phyloP scores from a whole-genome alignment of 192 early-diverging fungal genomes.

The Bifiguratus adelaidae region DNA sequence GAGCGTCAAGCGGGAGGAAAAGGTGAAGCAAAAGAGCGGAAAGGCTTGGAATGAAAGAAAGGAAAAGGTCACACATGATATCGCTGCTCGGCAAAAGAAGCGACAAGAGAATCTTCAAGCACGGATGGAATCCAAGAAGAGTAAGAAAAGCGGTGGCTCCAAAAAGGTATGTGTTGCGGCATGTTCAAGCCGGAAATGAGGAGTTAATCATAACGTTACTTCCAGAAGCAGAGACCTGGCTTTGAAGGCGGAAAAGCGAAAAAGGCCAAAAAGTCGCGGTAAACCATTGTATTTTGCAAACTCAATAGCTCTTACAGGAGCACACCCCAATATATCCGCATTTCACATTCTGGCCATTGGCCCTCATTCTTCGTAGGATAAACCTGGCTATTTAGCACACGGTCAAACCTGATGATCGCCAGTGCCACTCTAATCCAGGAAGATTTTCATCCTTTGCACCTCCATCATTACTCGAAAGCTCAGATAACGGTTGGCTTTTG shows the following conservation, averaged over 20 bases:
- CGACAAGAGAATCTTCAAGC: slow-evolving; percentile 79
- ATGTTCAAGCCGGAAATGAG: neutral
- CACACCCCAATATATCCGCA: too few relatives aligned
- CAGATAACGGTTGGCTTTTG: too few relatives aligned
- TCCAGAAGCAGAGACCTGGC: slow-evolving; percentile 19
- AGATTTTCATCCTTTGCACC: too few relatives aligned
- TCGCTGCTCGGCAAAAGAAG: slow-evolving; percentile 64
- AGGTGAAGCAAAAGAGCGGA: slow-evolving; percentile 75
- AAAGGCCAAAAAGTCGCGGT: slow-evolving; percentile 7
- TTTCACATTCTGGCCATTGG: too few relatives aligned
- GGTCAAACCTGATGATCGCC: too few relatives aligned
- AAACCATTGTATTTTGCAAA: too few relatives aligned
- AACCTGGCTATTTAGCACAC: too few relatives aligned
- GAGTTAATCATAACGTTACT: neutral
- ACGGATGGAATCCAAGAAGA: slow-evolving; percentile 67
- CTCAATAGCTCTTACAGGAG: too few relatives aligned
- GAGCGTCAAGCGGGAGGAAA: slow-evolving; percentile 75
- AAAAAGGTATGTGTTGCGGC: slow-evolving; percentile 36
- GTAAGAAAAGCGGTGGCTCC: slow-evolving; percentile 53
- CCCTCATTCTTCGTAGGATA: too few relatives aligned
- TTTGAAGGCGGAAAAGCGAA: slow-evolving; percentile 22
- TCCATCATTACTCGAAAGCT: too few relatives aligned
- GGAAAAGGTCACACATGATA: slow-evolving; percentile 44
- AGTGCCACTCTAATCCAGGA: too few relatives aligned
- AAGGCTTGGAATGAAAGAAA: slow-evolving; percentile 77